These are phyloP conservation scores for Pseudocercospora eumusae DNA, from an alignment of 2,329 filamentous ascomycete species.

Conservation along the genomic window DNA sequence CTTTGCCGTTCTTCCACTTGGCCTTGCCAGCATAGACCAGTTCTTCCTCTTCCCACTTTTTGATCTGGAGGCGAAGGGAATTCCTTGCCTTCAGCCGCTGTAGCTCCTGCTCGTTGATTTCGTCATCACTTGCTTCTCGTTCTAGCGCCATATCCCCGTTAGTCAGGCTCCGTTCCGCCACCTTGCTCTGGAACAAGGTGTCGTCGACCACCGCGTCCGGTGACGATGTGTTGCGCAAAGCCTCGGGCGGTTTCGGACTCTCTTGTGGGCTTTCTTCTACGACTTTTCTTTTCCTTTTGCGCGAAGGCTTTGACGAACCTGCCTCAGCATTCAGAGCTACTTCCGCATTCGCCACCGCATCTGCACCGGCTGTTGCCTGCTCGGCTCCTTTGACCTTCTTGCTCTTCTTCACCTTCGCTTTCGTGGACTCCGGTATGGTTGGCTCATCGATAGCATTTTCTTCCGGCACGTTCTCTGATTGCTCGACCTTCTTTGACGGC, in stretches of 20 bases:
- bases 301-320: slow-evolving; percentile 5
- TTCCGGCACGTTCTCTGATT: not conserved
- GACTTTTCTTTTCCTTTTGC: slow-evolving; percentile 8
- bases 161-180: slow-evolving; percentile 8
- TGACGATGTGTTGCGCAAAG: too few species aligned
- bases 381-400: not conserved
- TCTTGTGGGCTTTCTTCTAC: not conserved
- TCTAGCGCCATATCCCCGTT: slow-evolving; percentile 12
- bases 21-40: slow-evolving; percentile 17
- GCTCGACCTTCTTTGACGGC: not conserved
- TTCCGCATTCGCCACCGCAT: not conserved
- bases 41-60: slow-evolving; percentile 12
- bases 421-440: not conserved
- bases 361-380: not conserved
- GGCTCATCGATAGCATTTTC: not conserved
- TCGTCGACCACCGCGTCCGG: not conserved
- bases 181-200: not conserved
- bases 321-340: not conserved
- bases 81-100: slow-evolving; percentile 13
- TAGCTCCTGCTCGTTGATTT: slow-evolving; percentile 7
- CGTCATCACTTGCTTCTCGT: not conserved
- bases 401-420: not conserved
- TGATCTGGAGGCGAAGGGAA: slow-evolving; percentile 13
- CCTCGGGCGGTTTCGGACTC: not conserved
- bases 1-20: slow-evolving; percentile 13